phyloP scores from a whole-genome alignment of 768 basidiomycete genomes.

The Chalciporus pseudorubinellus region DNA sequence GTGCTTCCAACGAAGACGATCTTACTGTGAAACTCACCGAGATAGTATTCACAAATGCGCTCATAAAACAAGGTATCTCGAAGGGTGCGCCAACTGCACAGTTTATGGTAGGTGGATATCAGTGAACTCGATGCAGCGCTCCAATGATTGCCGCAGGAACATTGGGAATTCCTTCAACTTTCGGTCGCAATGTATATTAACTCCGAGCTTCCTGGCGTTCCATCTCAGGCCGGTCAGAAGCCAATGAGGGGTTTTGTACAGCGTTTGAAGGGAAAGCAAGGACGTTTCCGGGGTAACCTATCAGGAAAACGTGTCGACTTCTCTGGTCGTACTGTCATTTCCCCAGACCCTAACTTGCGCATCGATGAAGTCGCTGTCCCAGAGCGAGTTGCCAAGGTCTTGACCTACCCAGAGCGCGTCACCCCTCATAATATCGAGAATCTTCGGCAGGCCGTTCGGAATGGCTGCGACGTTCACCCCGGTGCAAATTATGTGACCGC shows the following conservation, averaged over 20 bases:
- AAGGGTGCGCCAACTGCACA: conserved; percentile 87
- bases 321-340: conserved; percentile 96
- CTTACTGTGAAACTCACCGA: conserved; percentile 96
- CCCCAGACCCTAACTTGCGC: conserved; percentile 96
- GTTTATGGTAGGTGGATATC: conserved; percentile 63
- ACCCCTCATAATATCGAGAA: conserved; percentile 84
- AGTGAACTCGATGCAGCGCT: background rate
- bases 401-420: conserved; percentile 96
- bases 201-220: conserved; percentile 92
- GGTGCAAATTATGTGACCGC: conserved; percentile 93
- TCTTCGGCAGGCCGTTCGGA: conserved; percentile 74
- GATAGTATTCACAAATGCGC: conserved; percentile 90
- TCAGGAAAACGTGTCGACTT: conserved; percentile 99
- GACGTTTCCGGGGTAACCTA: conserved; percentile 96
- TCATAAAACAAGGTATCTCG: conserved; percentile 85
- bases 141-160: conserved; percentile 54
- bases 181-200: conserved; percentile 98
- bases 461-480: conserved; percentile 88
- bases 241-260: conserved; percentile 98
- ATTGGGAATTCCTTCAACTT: conserved; percentile 97
- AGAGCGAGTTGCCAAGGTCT: conserved; percentile 87
- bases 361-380: conserved; percentile 99
- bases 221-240: conserved; percentile 82
- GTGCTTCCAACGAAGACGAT: conserved; percentile 98
- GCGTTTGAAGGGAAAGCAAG: conserved; percentile 97